phyloP scores from a whole-genome alignment of 768 basidiomycete species.

The Panellus pusillus region DNA sequence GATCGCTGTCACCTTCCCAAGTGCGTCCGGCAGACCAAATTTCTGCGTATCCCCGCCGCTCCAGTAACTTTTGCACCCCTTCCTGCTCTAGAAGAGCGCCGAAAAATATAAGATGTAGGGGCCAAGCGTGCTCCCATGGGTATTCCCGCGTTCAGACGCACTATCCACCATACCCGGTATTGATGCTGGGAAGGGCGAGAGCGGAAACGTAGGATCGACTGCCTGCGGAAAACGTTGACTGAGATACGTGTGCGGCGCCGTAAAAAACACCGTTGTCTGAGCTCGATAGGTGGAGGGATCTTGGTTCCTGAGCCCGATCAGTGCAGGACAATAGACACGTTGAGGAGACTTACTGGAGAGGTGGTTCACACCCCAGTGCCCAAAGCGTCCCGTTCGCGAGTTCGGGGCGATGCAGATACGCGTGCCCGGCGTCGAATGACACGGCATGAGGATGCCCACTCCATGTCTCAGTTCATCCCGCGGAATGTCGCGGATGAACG shows the following conservation, averaged over 20 bases:
- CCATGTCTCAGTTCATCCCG: constrained; percentile 41
- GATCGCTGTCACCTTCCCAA: constrained; percentile 73
- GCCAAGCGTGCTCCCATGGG: constrained; percentile 77
- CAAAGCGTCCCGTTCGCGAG: constrained; percentile 66
- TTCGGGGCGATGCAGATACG: constrained; percentile 75
- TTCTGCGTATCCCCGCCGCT: constrained; percentile 61
- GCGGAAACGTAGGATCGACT: constrained; percentile 66
- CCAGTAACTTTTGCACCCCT: constrained; percentile 48
- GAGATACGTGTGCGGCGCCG: constrained; percentile 68
- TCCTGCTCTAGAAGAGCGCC: constrained; percentile 65
- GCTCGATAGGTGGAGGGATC: constrained; percentile 63
- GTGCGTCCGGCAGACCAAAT: constrained; percentile 63
- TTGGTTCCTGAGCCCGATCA: constrained; percentile 41
- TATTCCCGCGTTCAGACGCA: constrained; percentile 28
- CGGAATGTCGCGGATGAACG: constrained; percentile 61
- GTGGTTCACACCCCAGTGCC: constrained; percentile 93
- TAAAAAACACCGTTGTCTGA: constrained; percentile 83
- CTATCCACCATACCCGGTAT: constrained; percentile 37
- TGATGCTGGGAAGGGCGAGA: constrained; percentile 56
- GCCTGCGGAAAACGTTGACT: constrained; percentile 59
- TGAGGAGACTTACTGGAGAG: constrained; percentile 61
- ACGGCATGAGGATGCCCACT: constrained; percentile 90
- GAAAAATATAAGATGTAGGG: constrained; percentile 80
- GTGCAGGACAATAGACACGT: not conserved
- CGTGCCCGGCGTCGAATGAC: constrained; percentile 95